Percentiles rank a stretch among this genome's conserved stretches.
These are phyloP conservation scores for Wallacemonas sp. DNA, from an alignment of 208 protist species.

Conservation along the genomic window DNA sequence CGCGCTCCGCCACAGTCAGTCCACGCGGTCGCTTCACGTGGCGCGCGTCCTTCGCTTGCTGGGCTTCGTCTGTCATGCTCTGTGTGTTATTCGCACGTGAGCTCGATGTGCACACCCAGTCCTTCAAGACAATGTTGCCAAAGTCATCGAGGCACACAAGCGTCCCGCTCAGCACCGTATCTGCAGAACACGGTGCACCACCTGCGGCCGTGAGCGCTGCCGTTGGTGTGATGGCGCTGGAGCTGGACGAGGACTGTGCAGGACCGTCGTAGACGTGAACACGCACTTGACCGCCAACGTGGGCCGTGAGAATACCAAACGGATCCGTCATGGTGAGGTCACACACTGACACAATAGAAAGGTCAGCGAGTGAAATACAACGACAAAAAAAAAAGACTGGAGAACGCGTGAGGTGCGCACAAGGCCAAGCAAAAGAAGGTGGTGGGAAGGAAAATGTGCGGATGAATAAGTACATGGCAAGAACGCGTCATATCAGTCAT, in stretches of 20 bases:
- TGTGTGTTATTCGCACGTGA: background rate
- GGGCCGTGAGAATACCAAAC: slow-evolving; percentile 47
- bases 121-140: slow-evolving; percentile 57
- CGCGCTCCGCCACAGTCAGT: slow-evolving; percentile 11
- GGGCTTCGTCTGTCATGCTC: background rate
- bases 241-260: slow-evolving; percentile 4
- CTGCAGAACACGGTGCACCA: too few species aligned
- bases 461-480: too few species aligned
- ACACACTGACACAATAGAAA: background rate
- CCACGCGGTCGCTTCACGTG: slow-evolving; percentile 19
- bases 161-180: slow-evolving; percentile 32
- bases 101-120: slow-evolving; percentile 30
- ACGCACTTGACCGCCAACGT: slow-evolving; percentile 36
- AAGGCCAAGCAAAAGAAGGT: too few species aligned
- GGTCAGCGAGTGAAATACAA: slow-evolving; percentile 8
- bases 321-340: slow-evolving; percentile 39
- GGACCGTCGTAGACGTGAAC: slow-evolving; percentile 33
- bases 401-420: too few species aligned
- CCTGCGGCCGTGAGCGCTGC: too few species aligned
- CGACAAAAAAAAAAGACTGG: slow-evolving; percentile 18
- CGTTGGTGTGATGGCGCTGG: slow-evolving; percentile 12
- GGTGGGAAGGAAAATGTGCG: too few species aligned
- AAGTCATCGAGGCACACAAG: slow-evolving; percentile 69
- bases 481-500: too few species aligned
- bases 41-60: background rate